phyloP scores from a whole-genome alignment of 371 early-diverging fungal genomes.

The Lichtheimia ramosa region DNA sequence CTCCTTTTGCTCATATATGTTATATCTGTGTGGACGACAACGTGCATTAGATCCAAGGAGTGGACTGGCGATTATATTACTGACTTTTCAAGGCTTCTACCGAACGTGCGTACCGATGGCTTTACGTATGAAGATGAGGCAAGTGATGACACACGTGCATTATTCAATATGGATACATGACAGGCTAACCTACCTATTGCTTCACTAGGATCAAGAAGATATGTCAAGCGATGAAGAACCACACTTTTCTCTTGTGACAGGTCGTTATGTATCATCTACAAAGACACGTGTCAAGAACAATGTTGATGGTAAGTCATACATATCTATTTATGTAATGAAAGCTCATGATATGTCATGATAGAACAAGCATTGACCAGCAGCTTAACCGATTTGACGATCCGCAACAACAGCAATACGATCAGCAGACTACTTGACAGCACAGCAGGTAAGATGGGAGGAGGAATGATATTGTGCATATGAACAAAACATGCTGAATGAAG shows the following conservation, averaged over 20 bases:
- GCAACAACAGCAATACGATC: constrained; percentile 62
- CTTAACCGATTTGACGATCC: constrained; percentile 55
- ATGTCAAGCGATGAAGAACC: constrained; percentile 72
- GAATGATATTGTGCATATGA: background rate
- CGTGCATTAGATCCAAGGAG: constrained; percentile 45
- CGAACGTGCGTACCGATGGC: constrained; percentile 42
- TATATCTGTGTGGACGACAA: constrained; percentile 15
- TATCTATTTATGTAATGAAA: constrained; percentile 11
- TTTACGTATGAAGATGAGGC: constrained; percentile 47
- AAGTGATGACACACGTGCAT: constrained; percentile 18
- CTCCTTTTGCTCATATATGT: constrained; percentile 15
- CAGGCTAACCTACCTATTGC: background rate
- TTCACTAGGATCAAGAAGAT: constrained; percentile 39
- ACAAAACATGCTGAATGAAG: background rate
- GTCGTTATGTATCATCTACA: constrained; percentile 64
- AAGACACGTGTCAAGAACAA: constrained; percentile 17
- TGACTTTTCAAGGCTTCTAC: constrained; percentile 67
- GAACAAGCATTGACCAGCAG: constrained; percentile 28
- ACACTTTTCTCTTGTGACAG: constrained; percentile 90
- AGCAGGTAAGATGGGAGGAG: constrained; percentile 56
- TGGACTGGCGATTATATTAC: constrained; percentile 82
- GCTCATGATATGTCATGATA: background rate
- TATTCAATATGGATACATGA: background rate
- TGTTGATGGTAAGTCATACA: constrained; percentile 1
- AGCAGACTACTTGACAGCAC: constrained; percentile 72